Evolutionary conservation across 352 stramenopile genomes (phyloP).

Genomic region (Phytopythium helicoides): DNA sequence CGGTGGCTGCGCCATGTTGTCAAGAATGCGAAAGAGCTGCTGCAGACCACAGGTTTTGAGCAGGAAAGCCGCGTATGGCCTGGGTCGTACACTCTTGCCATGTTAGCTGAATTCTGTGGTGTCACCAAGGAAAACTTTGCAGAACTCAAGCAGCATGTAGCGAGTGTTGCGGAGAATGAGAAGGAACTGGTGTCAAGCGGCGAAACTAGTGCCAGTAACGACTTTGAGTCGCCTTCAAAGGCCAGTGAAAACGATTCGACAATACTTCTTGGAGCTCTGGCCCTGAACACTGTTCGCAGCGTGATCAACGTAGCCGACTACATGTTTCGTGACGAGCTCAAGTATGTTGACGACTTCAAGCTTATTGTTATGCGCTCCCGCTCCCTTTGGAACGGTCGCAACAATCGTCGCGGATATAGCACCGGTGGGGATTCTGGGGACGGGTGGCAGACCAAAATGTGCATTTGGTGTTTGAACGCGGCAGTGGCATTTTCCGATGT

Average conservation of each 20-base stretch:
- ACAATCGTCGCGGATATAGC: conserved; percentile 14
- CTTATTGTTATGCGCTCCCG: conserved; percentile 52
- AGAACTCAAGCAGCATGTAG: conserved; percentile 38
- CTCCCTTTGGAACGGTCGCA: conserved; percentile 3
- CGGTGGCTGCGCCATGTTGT: conserved; percentile 58
- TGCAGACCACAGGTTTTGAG: conserved; percentile 60
- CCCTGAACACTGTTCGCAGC: conserved; percentile 51
- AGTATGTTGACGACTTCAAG: conserved; percentile 84
- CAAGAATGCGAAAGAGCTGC: conserved; percentile 32
- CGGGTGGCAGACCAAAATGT: conserved; percentile 71
- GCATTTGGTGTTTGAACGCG: conserved; percentile 85
- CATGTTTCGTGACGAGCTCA: conserved; percentile 76
- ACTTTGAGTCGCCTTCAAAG: conserved; percentile 8
- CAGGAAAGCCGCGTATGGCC: conserved; percentile 74
- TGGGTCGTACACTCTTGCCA: conserved; percentile 58
- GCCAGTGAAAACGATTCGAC: conserved; percentile 7
- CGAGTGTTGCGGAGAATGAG: conserved; percentile 49
- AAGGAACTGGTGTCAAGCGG: conserved; percentile 40
- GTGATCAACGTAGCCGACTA: conserved; percentile 75
- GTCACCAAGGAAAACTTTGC: conserved; percentile 47
- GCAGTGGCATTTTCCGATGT: conserved; percentile 84
- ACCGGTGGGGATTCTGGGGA: conserved; percentile 5
- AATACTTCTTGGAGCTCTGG: conserved; percentile 45
- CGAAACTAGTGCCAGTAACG: conserved; percentile 10
- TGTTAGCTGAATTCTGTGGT: conserved; percentile 63